These are phyloP conservation scores for Lasiodiplodia theobromae DNA, from an alignment of 2,329 filamentous ascomycete species.

Conservation along the genomic window DNA sequence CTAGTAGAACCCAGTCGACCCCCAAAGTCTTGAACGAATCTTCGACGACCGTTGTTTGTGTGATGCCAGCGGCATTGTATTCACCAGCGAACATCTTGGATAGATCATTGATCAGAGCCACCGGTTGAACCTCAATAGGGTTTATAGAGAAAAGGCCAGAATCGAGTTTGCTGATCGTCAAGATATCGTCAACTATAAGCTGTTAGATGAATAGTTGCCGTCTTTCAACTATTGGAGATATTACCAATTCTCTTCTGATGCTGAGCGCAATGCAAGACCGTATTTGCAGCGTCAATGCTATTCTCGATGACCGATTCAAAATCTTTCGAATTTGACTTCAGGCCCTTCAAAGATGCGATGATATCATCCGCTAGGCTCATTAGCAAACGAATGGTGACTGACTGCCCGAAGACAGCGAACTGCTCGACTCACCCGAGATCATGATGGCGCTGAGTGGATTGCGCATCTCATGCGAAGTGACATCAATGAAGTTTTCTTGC, in stretches of 20 bases:
- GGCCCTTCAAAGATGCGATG: constrained; percentile 8
- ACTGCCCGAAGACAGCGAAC: constrained; percentile 4
- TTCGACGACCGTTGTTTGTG: constrained; percentile 30
- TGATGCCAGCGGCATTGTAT: constrained; percentile 32
- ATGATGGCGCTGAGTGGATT: constrained; percentile 33
- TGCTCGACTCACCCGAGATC: constrained; percentile 26
- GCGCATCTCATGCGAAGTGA: constrained; percentile 47
- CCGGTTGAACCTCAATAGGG: constrained; percentile 35
- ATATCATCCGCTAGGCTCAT: constrained; percentile 25
- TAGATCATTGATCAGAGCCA: constrained; percentile 33
- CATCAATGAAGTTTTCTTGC: constrained; percentile 47
- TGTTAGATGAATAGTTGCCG: neutral
- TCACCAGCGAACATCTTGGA: constrained; percentile 39
- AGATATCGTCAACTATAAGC: constrained; percentile 27
- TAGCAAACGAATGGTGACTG: neutral
- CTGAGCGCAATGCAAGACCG: constrained; percentile 43
- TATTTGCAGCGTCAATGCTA: constrained; percentile 36
- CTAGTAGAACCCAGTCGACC: constrained; percentile 34
- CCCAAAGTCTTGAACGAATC: constrained; percentile 29
- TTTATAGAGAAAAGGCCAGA: constrained; percentile 39
- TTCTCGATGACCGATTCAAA: constrained; percentile 8
- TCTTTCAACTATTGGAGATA: no score
- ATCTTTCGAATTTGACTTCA: constrained; percentile 2
- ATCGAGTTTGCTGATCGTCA: constrained; percentile 30
- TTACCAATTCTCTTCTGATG: constrained; percentile 44